Conservation (phyloP, 306 rosid genomes). For the Sechiopsis laciniata region DNA sequence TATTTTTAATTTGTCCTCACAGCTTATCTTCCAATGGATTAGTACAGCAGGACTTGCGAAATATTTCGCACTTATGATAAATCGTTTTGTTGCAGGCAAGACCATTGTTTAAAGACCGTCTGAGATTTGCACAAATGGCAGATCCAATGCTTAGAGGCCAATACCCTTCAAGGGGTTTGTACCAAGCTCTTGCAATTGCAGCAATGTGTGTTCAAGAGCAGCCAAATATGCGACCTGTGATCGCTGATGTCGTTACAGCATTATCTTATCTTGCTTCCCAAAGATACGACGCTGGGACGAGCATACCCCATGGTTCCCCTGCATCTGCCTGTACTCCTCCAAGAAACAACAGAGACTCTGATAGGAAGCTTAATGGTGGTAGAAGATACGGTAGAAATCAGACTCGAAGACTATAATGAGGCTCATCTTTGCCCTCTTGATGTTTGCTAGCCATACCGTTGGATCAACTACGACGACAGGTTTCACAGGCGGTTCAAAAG, state of each 20-base stretch:
- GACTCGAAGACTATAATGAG: constrained; percentile 15
- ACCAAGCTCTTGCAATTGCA: constrained; percentile 80
- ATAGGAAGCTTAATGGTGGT: constrained; percentile 32
- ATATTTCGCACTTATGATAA: not conserved
- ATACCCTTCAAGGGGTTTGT: constrained; percentile 74
- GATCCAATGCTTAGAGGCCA: constrained; percentile 88
- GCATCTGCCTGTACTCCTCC: too few species aligned
- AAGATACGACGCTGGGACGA: too few species aligned
- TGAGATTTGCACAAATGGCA: constrained; percentile 62
- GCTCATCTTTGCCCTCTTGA: too few species aligned
- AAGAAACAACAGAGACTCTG: constrained; percentile 32
- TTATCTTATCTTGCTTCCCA: constrained; percentile 23
- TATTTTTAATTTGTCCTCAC: too few species aligned
- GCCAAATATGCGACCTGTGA: constrained; percentile 76
- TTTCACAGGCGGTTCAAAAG: not conserved
- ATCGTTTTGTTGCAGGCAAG: constrained; percentile 55
- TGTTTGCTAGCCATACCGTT: too few species aligned
- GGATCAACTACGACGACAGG: not conserved
- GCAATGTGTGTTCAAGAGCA: constrained; percentile 92
- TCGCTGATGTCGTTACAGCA: constrained; percentile 93
- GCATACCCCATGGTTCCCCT: too few species aligned
- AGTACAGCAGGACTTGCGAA: not conserved
- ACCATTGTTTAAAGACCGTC: constrained; percentile 62
- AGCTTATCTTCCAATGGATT: not conserved
- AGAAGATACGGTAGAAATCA: constrained; percentile 27